A percentile compares a stretch with the other conserved stretches of the same genome.
Evolutionary conservation across 331 rosid species (phyloP).

Genomic region (Quercus lobata): DNA sequence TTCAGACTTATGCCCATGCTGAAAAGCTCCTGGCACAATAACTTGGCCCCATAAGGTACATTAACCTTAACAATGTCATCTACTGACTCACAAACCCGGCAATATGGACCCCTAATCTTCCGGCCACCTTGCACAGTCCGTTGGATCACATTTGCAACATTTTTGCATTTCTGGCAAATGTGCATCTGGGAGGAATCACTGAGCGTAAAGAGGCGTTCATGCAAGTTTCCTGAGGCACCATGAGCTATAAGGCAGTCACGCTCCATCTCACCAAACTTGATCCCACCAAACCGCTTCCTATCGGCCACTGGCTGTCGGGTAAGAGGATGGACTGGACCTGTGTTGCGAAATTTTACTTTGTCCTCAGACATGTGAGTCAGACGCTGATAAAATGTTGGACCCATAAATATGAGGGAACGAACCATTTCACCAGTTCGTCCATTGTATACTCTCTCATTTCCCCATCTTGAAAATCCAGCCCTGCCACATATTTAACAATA

Average conservation of each 20-base stretch:
- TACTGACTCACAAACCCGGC: conserved; percentile 66
- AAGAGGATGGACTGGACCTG: conserved; percentile 95
- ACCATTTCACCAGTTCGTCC: conserved; percentile 95
- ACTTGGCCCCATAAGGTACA: conserved; percentile 91
- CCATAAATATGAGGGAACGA: conserved; percentile 84
- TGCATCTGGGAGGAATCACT: conserved; percentile 90
- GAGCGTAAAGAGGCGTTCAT: conserved; percentile 88
- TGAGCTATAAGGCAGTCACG: conserved; percentile 98
- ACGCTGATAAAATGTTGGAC: conserved; percentile 96
- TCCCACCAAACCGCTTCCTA: conserved; percentile 94
- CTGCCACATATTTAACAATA: conserved; percentile 37
- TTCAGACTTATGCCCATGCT: conserved; percentile 91
- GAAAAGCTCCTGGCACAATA: conserved; percentile 88
- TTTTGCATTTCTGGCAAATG: conserved; percentile 72
- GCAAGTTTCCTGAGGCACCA: conserved; percentile 92
- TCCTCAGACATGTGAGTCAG: conserved; percentile 97
- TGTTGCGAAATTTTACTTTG: conserved; percentile 89
- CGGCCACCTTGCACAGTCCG: conserved; percentile 71
- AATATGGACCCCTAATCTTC: conserved; percentile 82
- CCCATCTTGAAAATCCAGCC: conserved; percentile 87
- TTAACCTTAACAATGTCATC: conserved; percentile 72
- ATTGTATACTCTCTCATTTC: conserved; percentile 87
- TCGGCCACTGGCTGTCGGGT: conserved; percentile 98
- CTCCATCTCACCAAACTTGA: conserved; percentile 99
- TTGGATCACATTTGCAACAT: conserved; percentile 65